Evolutionary conservation across 225 moss, liverwort and hornwort species (phyloP).

Genomic region (Climacium dendroides): DNA sequence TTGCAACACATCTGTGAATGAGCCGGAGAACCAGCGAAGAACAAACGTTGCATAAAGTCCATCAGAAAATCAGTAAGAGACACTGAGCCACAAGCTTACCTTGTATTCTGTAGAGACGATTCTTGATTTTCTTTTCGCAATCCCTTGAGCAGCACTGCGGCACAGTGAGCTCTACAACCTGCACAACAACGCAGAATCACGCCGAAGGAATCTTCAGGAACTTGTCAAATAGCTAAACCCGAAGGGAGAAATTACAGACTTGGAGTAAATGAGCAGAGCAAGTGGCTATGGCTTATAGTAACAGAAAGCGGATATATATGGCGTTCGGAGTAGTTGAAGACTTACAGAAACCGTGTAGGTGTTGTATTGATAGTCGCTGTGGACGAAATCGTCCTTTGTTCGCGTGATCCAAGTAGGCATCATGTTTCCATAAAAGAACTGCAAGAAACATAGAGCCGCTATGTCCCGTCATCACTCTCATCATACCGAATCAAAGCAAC

Average conservation of each 20-base stretch:
- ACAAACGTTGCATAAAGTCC: neutral
- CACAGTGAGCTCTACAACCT: constrained; percentile 12
- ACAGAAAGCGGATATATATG: neutral
- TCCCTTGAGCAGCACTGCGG: neutral
- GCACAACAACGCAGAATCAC: neutral
- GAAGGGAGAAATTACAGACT: neutral
- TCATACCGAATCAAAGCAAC: neutral
- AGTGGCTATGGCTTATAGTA: neutral
- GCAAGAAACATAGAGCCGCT: neutral
- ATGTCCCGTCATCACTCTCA: neutral
- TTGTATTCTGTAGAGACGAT: neutral
- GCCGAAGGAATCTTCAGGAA: neutral
- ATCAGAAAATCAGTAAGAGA: neutral
- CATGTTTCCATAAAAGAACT: constrained; percentile 12
- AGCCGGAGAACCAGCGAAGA: neutral
- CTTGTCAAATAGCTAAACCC: neutral
- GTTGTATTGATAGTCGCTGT: neutral
- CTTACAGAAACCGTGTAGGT: constrained; percentile 6
- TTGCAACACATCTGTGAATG: neutral
- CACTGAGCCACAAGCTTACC: neutral
- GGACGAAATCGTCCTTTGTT: neutral
- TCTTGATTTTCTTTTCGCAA: neutral
- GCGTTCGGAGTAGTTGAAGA: neutral
- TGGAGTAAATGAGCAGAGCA: neutral
- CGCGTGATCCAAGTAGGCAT: constrained; percentile 16